These are phyloP conservation scores for Cylindrodendrum hubeiense DNA, from an alignment of 2,329 filamentous ascomycete species.

Conservation along the genomic window DNA sequence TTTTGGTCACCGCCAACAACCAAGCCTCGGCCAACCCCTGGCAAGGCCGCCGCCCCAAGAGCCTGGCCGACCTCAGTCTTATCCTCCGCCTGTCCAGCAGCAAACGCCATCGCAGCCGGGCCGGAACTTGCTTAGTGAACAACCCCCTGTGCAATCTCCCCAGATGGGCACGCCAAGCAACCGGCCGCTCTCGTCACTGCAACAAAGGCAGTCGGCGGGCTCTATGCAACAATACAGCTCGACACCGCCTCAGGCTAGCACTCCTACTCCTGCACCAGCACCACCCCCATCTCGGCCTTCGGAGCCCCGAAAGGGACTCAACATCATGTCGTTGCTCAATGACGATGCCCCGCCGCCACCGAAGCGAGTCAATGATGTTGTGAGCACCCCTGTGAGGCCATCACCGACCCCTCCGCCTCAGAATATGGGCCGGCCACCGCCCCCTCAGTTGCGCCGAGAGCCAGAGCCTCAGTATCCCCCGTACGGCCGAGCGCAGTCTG, in stretches of 20 bases:
- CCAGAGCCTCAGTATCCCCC: slow-evolving; percentile 61
- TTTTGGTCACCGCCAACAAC: slow-evolving; percentile 55
- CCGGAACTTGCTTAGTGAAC: slow-evolving; percentile 56
- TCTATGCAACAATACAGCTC: slow-evolving; percentile 46
- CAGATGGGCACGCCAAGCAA: slow-evolving; percentile 53
- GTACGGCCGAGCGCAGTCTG: slow-evolving; percentile 55
- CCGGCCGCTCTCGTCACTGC: slow-evolving; percentile 54
- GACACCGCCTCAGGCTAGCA: slow-evolving; percentile 43
- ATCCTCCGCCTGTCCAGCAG: slow-evolving; percentile 47
- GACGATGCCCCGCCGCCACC: slow-evolving; percentile 66
- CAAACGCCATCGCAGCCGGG: slow-evolving; percentile 55
- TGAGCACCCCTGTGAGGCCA: slow-evolving; percentile 53
- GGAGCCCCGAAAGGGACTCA: slow-evolving; percentile 71
- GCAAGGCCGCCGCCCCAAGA: slow-evolving; percentile 56
- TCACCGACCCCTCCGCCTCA: slow-evolving; percentile 65
- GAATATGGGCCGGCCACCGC: slow-evolving; percentile 55
- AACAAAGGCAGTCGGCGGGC: slow-evolving; percentile 49
- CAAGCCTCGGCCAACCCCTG: slow-evolving; percentile 54
- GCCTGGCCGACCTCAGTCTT: slow-evolving; percentile 53
- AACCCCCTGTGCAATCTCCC: slow-evolving; percentile 53
- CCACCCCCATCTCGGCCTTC: slow-evolving; percentile 55
- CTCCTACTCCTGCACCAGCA: slow-evolving; percentile 48
- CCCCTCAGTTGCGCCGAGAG: slow-evolving; percentile 62
- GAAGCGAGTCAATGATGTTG: slow-evolving; percentile 66
- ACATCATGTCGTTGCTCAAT: slow-evolving; percentile 72